Evolutionary conservation across 768 basidiomycete genomes (phyloP).

Genomic region (Gymnopilus dilepis): DNA sequence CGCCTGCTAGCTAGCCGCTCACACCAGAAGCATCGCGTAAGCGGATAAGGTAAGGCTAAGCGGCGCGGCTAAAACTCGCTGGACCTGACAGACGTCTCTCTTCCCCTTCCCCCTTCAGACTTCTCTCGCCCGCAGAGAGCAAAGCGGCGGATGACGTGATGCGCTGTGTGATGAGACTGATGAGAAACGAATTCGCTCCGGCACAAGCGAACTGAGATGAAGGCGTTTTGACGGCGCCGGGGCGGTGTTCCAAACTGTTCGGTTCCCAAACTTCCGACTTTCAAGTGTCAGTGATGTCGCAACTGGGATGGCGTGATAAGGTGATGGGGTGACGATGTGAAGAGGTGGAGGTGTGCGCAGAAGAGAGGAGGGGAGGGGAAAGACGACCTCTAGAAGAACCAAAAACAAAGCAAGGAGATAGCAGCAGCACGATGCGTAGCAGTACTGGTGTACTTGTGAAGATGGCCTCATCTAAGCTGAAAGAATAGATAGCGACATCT

Average conservation of each 20-base stretch:
- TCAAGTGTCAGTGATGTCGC: no score
- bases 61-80: no score
- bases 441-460: background rate
- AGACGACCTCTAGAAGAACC: background rate
- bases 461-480: slow-evolving; percentile 6
- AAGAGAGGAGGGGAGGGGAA: no score
- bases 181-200: no score
- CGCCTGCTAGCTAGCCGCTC: background rate
- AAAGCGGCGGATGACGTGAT: slow-evolving; percentile 2
- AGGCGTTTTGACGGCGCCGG: background rate
- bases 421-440: background rate
- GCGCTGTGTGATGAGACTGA: background rate
- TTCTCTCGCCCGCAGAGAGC: background rate
- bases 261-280: no score
- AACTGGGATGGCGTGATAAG: slow-evolving; percentile 5
- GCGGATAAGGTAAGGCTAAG: background rate
- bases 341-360: background rate
- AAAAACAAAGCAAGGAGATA: slow-evolving; percentile 1
- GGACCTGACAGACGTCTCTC: no score
- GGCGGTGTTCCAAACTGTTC: slow-evolving; percentile 1
- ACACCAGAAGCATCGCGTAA: background rate
- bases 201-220: slow-evolving; percentile 3
- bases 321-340: background rate
- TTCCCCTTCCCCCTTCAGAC: no score
- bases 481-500: slow-evolving; percentile 10